Percentiles rank a stretch among this genome's conserved stretches.
These are phyloP conservation scores for Cercospora beticola DNA, from an alignment of 2,329 filamentous ascomycete species.

Conservation along the genomic window DNA sequence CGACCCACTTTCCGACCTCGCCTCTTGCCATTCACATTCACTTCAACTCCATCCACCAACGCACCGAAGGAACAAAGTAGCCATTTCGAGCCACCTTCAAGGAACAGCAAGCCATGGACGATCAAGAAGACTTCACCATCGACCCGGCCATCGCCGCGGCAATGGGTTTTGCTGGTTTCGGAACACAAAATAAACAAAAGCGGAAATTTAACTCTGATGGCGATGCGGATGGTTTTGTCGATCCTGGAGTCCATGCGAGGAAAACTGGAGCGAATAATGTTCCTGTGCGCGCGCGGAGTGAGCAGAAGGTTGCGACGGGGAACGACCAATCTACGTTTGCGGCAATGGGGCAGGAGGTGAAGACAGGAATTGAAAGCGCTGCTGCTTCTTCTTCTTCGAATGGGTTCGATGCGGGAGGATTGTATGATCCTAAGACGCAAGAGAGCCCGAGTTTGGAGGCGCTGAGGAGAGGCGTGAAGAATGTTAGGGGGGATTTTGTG, in stretches of 20 bases:
- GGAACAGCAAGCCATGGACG: slow-evolving; percentile 18
- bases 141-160: slow-evolving; percentile 61
- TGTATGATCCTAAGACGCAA: slow-evolving; percentile 12
- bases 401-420: neutral
- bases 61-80: neutral
- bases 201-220: slow-evolving; percentile 61
- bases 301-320: too few species aligned
- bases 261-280: slow-evolving; percentile 32
- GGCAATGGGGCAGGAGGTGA: too few species aligned
- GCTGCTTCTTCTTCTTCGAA: neutral
- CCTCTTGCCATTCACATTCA: neutral
- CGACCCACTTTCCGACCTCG: neutral
- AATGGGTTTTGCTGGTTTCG: slow-evolving; percentile 75
- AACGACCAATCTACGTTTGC: too few species aligned
- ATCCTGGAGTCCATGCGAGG: slow-evolving; percentile 38
- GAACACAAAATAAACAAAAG: slow-evolving; percentile 64
- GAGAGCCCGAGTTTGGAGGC: slow-evolving; percentile 36
- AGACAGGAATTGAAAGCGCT: too few species aligned
- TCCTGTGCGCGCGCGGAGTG: slow-evolving; percentile 22
- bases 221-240: slow-evolving; percentile 51
- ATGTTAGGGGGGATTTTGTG: slow-evolving; percentile 60
- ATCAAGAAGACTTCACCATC: slow-evolving; percentile 40
- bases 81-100: too few species aligned
- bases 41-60: slow-evolving; percentile 1
- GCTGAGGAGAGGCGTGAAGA: slow-evolving; percentile 43